These are phyloP conservation scores for Zygoascus biomembranicola DNA, from an alignment of 805 yeast genomes.

Conservation along the genomic window DNA sequence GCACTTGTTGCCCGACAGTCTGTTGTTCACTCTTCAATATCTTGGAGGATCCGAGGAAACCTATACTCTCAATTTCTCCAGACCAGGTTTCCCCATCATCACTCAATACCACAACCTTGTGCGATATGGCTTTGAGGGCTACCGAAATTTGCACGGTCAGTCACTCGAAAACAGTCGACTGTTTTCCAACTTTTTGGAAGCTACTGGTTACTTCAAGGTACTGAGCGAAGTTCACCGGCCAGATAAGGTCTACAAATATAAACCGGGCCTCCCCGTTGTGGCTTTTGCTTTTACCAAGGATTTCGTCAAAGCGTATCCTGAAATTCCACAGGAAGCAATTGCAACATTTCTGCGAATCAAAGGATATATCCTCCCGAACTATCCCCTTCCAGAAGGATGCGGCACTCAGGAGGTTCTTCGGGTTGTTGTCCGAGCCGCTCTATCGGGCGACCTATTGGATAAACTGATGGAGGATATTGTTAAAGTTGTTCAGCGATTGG, in stretches of 20 bases:
- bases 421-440: conserved; percentile 69
- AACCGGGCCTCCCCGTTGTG: conserved; percentile 83
- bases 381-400: conserved; percentile 62
- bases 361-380: conserved; percentile 87
- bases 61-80: conserved; percentile 77
- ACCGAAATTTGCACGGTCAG: conserved; percentile 47
- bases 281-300: conserved; percentile 66
- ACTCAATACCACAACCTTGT: conserved; percentile 81
- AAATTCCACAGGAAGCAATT: conserved; percentile 70
- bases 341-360: conserved; percentile 65
- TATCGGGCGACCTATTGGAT: conserved; percentile 55
- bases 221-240: conserved; percentile 72
- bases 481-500: conserved; percentile 44
- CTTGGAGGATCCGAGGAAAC: conserved; percentile 86
- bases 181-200: conserved; percentile 49
- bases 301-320: conserved; percentile 56
- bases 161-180: conserved; percentile 69
- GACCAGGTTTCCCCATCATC: conserved; percentile 87
- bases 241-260: conserved; percentile 33
- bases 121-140: conserved; percentile 67
- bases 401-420: conserved; percentile 63
- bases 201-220: conserved; percentile 58
- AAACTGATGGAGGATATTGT: conserved; percentile 56
- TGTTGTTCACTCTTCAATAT: conserved; percentile 72
- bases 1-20: conserved; percentile 54